Percentiles rank a stretch among this genome's conserved stretches.
Conservation (phyloP, 305 asterid genomes). For the Rubia tinctorum region DNA sequence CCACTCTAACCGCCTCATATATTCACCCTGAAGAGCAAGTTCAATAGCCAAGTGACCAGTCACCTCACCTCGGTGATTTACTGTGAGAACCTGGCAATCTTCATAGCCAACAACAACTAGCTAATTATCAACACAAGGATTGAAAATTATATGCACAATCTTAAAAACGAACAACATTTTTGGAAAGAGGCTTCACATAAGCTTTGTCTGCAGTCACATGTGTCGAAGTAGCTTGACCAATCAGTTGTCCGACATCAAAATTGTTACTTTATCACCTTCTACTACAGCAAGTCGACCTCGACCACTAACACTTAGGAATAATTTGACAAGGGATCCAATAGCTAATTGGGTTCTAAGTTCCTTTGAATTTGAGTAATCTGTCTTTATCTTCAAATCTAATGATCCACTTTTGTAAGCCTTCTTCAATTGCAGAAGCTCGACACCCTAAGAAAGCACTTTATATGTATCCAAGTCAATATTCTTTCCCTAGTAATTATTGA, state of each 20-base stretch:
- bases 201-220: slow-evolving; percentile 99
- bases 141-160: slow-evolving; percentile 89
- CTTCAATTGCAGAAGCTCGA: slow-evolving; percentile 86
- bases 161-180: slow-evolving; percentile 92
- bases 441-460: slow-evolving; percentile 62
- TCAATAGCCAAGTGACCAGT: slow-evolving; percentile 93
- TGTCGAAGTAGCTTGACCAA: slow-evolving; percentile 93
- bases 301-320: slow-evolving; percentile 79
- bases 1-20: slow-evolving; percentile 90
- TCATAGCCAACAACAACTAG: slow-evolving; percentile 98
- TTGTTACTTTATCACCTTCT: slow-evolving; percentile 98
- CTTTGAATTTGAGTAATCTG: slow-evolving; percentile 94
- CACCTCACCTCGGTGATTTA: slow-evolving; percentile 98
- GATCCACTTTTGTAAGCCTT: slow-evolving; percentile 99
- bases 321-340: slow-evolving; percentile 94
- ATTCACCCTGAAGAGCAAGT: slow-evolving; percentile 98
- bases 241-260: slow-evolving; percentile 98
- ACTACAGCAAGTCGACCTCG: slow-evolving; percentile 99
- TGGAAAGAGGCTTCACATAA: slow-evolving; percentile 98
- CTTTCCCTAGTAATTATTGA: slow-evolving; percentile 58
- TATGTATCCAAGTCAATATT: slow-evolving; percentile 61
- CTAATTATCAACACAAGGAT: slow-evolving; percentile 81
- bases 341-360: slow-evolving; percentile 93
- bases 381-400: slow-evolving; percentile 92
- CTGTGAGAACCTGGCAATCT: slow-evolving; percentile 97